These are phyloP conservation scores for Hysterangium stoloniferum DNA, from an alignment of 768 basidiomycete species.

Conservation along the genomic window DNA sequence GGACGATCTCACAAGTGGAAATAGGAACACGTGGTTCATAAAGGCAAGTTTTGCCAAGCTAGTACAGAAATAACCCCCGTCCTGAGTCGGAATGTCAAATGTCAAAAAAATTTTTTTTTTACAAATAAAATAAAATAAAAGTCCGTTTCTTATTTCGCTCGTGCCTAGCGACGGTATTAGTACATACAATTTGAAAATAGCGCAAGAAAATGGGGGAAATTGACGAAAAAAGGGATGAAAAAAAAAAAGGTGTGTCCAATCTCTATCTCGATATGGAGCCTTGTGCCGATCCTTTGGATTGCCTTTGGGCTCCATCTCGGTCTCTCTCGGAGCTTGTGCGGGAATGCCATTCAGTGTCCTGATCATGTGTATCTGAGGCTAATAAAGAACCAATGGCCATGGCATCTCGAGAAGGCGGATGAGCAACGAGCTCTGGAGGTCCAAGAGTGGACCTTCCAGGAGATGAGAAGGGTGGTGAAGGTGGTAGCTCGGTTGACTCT, in stretches of 20 bases:
- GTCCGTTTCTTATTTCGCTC: too few species aligned
- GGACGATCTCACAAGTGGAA: too few species aligned
- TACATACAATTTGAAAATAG: neutral
- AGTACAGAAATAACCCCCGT: neutral
- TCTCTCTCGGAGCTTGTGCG: conserved; percentile 8
- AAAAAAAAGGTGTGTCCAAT: neutral
- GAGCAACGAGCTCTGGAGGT: conserved; percentile 41
- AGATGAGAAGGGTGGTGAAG: conserved; percentile 62
- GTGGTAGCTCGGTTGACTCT: conserved; percentile 42
- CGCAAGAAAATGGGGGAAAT: neutral
- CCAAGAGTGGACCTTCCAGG: conserved; percentile 29
- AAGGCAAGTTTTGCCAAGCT: neutral
- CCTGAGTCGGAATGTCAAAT: conserved; percentile 2
- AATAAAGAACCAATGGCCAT: conserved; percentile 79
- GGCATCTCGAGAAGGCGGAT: conserved; percentile 60
- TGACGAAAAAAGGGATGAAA: neutral
- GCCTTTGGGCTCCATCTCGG: neutral
- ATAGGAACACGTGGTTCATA: too few species aligned
- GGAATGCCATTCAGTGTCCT: conserved; percentile 17
- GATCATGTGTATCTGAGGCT: conserved; percentile 33
- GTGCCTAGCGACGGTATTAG: too few species aligned
- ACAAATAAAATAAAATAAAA: too few species aligned
- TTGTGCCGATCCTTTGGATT: neutral
- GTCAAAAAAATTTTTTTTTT: too few species aligned
- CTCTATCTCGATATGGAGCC: neutral